Evolutionary conservation across 495 filamentous ascomycete species (phyloP), one percentile per base, ranked within the genome.

Genomic region (Mytilinidion resinicola): DNA sequence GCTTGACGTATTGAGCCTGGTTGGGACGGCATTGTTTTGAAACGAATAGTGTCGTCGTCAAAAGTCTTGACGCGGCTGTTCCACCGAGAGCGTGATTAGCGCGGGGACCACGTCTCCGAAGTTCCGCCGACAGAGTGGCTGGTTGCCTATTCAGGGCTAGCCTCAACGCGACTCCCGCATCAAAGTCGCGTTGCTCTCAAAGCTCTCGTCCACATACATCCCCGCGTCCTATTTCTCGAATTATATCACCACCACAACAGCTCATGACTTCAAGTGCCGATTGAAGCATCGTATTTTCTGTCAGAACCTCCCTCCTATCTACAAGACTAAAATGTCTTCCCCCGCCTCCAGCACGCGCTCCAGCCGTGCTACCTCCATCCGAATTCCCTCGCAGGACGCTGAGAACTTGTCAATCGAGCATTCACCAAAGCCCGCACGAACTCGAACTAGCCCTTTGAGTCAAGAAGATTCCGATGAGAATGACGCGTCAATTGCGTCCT

Each of bases 1-100:
- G 75, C 67, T 51, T 68, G 67, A 34, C 70, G 64, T 35, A 81
- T 50, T 14, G 74, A 68, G 11, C 76, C 67, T 48, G 69, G 69
- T 56, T 68, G 70, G 15, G 57, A 36, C 38, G 67, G 37, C 67
- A 69, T 67, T 61, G 11, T 51, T n/a, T 19, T 2, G 39, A 49
- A 12, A 9, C 12, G 12, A 25, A 25, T 1, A 49, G 21, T 49
- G 46, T 49, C 46, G 21, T 30, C 25, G 25, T 30, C 25, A 6
- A 6, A 2, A 30, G 25, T 30, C 25, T 30, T 30, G 25, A 30
- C 25, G 25, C 25, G 25, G 25, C 25, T 2, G 25, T 30, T 30
- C 6, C 25, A 30, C 25, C 25, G 25, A 30, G 25, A 30, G 25
- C 25, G 25, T 30, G 25, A 30, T 30, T 2, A 30, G 25, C 25